Base-by-base conservation (phyloP, 495 filamentous ascomycete species). In the Trichoderma reesei region DNA sequence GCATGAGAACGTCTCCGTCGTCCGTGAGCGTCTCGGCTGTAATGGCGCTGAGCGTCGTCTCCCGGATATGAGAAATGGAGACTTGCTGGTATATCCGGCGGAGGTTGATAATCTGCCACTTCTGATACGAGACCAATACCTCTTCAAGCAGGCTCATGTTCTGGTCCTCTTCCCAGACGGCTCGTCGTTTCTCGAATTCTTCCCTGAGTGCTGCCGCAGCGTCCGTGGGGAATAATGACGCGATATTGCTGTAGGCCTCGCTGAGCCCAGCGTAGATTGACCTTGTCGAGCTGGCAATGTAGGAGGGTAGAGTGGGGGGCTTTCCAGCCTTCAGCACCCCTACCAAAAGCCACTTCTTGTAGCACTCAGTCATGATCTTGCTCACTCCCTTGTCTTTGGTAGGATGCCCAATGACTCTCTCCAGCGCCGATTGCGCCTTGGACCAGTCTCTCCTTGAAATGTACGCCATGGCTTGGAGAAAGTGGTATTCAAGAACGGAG, bases 301-400 rank as follows among this genome's bases (percentile, higher is more conserved):
- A 65, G 41, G 68, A 26, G 10, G 73, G 77, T 31, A 71, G 72
- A 67, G 75, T 68, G 5, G 66, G 71, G 10, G 88, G 82, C 74
- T 83, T 87, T 69, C 93, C 93, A 48, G 86, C 76, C 20, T 80
- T 77, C 10, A 98, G 78, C 42, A 96, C 75, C 41, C 85, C 83
- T 5, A 92, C 82, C n/a, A 98, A 76, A 9, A 94, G 73, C 88
- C 90, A 96, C 76, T 95, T 97, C 73, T 93, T 96, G 78, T 96
- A 95, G 14, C 90, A 90, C 68, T 96, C 91, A 2, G 89, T 80
- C 87, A 92, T 91, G 37, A 94, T 80, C 73, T 85, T 87, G 74
- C 86, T 93, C 20, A 83, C 79, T 13, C 79, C 73, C 31, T 74
- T 79, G 14, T 82, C 78, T 41, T 73, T 75, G 1, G 82, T 76